Percentiles rank a stretch among this genome's conserved stretches.
These are phyloP conservation scores for Syzygium aqueum DNA, from an alignment of 345 rosid species.

Conservation along the genomic window DNA sequence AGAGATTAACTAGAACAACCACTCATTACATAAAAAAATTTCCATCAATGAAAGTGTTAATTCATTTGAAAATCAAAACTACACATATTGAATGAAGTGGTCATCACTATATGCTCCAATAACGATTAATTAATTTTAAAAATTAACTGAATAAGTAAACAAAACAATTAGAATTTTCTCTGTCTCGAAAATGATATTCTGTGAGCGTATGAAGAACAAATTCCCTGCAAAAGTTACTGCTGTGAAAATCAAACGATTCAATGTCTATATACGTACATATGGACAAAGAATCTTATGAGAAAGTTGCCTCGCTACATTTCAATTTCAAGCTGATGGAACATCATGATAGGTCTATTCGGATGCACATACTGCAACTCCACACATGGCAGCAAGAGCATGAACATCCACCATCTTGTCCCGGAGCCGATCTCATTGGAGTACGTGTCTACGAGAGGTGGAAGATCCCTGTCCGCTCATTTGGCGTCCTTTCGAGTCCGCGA, in stretches of 20 bases:
- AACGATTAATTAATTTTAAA: too few species aligned
- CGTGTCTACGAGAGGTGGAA: not conserved
- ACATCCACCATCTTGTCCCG: not conserved
- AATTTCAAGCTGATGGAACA: not conserved
- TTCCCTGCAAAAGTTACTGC: not conserved
- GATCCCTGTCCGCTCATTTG: not conserved
- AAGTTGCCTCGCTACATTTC: not conserved
- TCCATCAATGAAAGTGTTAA: not conserved
- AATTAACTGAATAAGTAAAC: too few species aligned
- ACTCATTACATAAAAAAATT: rapidly evolving
- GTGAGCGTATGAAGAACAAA: too few species aligned
- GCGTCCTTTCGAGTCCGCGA: not conserved
- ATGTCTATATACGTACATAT: not conserved
- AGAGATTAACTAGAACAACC: not conserved
- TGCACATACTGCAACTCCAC: not conserved
- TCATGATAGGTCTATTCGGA: not conserved
- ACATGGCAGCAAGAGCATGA: not conserved
- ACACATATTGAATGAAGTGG: not conserved
- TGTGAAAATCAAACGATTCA: not conserved
- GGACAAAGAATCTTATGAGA: not conserved
- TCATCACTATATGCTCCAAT: not conserved
- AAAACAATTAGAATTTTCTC: too few species aligned
- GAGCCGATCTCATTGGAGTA: not conserved
- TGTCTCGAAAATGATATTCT: too few species aligned
- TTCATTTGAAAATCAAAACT: not conserved